Percentiles rank a stretch among this genome's conserved stretches.
phyloP scores from a whole-genome alignment of 306 rosid species.

The Fragaria nilgerrensis region DNA sequence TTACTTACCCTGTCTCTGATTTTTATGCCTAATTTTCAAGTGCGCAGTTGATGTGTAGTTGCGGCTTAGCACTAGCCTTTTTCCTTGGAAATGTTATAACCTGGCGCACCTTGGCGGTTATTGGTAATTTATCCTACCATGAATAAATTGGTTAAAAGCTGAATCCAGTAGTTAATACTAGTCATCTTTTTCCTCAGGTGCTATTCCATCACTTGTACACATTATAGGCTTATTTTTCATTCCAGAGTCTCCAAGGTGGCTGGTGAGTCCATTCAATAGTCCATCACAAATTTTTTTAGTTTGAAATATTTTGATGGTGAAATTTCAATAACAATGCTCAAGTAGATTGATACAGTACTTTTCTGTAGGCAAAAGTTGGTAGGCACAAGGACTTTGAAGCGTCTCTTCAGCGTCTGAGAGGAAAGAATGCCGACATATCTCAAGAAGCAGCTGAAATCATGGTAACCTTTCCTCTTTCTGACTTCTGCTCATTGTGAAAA shows the following conservation, averaged over 20 bases:
- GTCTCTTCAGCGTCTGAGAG: slow-evolving; percentile 38
- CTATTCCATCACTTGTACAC: slow-evolving; percentile 28
- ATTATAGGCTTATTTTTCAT: slow-evolving; percentile 16
- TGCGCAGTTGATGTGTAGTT: slow-evolving; percentile 20
- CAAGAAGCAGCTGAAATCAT: slow-evolving; percentile 40
- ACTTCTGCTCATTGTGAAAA: no score
- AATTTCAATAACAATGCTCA: not conserved
- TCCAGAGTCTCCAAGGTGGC: slow-evolving; percentile 46
- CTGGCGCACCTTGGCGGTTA: slow-evolving; percentile 44
- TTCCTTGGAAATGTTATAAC: slow-evolving; percentile 32
- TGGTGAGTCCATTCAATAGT: slow-evolving; percentile 19
- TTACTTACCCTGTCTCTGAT: not conserved
- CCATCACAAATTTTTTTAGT: no score
- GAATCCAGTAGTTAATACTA: not conserved
- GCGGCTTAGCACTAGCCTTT: slow-evolving; percentile 24
- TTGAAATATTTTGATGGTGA: not conserved
- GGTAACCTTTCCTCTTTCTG: slow-evolving; percentile 21
- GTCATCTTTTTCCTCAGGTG: slow-evolving; percentile 17
- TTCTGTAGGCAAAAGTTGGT: slow-evolving; percentile 36
- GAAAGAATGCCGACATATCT: slow-evolving; percentile 24
- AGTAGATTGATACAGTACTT: not conserved
- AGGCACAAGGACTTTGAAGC: slow-evolving; percentile 20
- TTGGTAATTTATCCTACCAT: slow-evolving; percentile 26
- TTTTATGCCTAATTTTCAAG: not conserved
- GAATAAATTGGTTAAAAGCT: not conserved